Evolutionary conservation across 495 filamentous ascomycete species (phyloP), one percentile per base, ranked within the genome.

Genomic region (Tetracladium marchalianum): DNA sequence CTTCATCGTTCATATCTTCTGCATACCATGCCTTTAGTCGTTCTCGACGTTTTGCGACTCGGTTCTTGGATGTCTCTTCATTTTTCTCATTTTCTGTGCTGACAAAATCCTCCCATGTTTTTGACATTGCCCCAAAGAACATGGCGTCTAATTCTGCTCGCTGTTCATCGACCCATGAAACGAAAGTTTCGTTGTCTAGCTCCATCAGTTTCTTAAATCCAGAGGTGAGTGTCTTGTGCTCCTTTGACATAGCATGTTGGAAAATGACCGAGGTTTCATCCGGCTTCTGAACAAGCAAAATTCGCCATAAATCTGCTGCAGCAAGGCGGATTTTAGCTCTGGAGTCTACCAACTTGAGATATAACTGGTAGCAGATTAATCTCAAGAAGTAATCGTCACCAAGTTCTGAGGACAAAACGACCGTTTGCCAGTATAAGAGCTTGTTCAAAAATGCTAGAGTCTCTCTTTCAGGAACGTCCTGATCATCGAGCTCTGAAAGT

Each of bases 391-490:
- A 78, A 16, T 81, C 76, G 42, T 94, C 87, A 1, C 72, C 67
- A 17, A 86, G 81, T 7, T 87, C 74, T 22, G 83, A 75, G 27
- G 78, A 77, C n/a, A 96, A 68, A 31, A 96, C 73, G 18, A 94
- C 84, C 11, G 84, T 85, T 59, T 97, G 92, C 92, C 92, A 98
- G 61, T 97, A 97, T 2, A 83, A 76, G 52, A 98, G 73, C 54
- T 87, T 90, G 35, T 86, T 72, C 61, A 98, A 71, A 43, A 88
- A 85, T 6, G 67, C 61, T 4, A 84, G 61, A 4, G 83, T 74
- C 31, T 85, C 77, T 8, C 64, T 49, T 31, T 78, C 70, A 31
- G 75, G 65, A 2, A 64, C 66, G 42, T 77, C 65, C 1, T 70
- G 60, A 31, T 85, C 80, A 43, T 90, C 83, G 43, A 86, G 73